Base-by-base conservation (phyloP, 2,329 filamentous ascomycete species). In the Neurospora sp. region DNA sequence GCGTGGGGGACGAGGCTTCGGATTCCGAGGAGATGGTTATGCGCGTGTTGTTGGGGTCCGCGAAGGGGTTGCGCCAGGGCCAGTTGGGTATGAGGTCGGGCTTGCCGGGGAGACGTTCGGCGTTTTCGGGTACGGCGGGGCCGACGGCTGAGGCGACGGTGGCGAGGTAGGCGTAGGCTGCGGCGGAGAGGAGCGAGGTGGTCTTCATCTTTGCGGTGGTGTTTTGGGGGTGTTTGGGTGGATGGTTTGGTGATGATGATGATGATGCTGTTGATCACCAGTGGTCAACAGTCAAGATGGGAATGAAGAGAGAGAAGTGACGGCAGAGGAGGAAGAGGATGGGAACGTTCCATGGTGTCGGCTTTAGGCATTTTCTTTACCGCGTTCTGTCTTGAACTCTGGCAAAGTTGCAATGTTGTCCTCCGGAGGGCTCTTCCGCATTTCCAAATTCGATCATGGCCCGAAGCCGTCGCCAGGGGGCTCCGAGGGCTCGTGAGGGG, bases 61-160 rank as follows among this genome's bases (percentile, higher is more conserved):
- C 68, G 77, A 83, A 83, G 4, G 82, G 82, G 71, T 83, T 75
- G 40, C 74, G 72, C 81, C 81, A 84, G 67, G 77, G 74, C 73
- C 83, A 84, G 72, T 78, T 77, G 38, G 79, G 76, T 33, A 81
- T 77, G 69, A 78, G 74, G n/a, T 78, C 76, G 6, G 80, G 76
- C 33, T 78, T 75, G 67, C 79, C 77, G 17, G 76, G 75, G 8
- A 77, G 73, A 10, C 77, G 73, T 39, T 72, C 66, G n/a, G 71
- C 58, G 46, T 70, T 10, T 74, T 75, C 36, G 68, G 76, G 72
- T 33, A 68, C 52, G 36, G 73, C 71, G 52, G 76, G 75, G 66
- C 74, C 75, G 19, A 74, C 67, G 58, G 75, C 76, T 4, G 71
- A 52, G 9, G 68, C 71, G 2, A 74, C 43, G 8, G 73, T 66